Percentiles rank a stretch among this genome's conserved stretches.
Evolutionary conservation across 2,329 filamentous ascomycete genomes (phyloP).

Genomic region (Emergomyces pasteurianus): DNA sequence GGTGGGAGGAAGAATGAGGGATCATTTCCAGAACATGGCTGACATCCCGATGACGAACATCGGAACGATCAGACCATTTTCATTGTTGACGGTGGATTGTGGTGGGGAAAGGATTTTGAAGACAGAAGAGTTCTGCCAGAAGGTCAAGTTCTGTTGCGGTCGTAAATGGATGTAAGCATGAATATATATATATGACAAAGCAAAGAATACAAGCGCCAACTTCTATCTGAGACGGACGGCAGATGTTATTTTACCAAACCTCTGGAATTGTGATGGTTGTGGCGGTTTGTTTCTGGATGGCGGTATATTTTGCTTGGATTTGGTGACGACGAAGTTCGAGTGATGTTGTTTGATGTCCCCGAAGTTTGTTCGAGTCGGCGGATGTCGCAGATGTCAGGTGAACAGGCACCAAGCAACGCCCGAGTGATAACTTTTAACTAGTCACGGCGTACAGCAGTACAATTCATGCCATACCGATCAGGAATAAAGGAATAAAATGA

Average conservation of each 20-base stretch:
- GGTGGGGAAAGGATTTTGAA: not conserved
- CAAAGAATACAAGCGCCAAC: not conserved
- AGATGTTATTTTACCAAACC: too few relatives aligned
- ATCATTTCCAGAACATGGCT: slow-evolving; percentile 31
- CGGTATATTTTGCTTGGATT: not conserved
- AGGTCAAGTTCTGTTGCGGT: not conserved
- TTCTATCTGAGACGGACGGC: not conserved
- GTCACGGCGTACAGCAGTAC: too few relatives aligned
- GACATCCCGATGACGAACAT: slow-evolving; percentile 16
- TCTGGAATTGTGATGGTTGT: not conserved
- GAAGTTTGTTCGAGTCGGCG: not conserved
- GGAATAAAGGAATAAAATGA: too few relatives aligned
- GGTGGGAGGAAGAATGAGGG: slow-evolving; percentile 24
- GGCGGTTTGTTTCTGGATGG: not conserved
- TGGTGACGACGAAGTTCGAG: not conserved
- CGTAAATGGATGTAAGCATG: not conserved
- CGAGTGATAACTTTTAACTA: not conserved
- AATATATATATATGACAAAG: too few relatives aligned
- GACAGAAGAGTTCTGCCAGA: not conserved
- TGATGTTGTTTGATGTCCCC: not conserved
- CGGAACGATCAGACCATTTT: slow-evolving; percentile 9
- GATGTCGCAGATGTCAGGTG: not conserved
- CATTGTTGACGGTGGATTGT: not conserved
- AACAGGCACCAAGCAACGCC: not conserved
- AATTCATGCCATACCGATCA: not conserved